A percentile compares a stretch with the other conserved stretches of the same genome.
Evolutionary conservation across 306 rosid species (phyloP).

Genomic region (Vigna unguiculata): DNA sequence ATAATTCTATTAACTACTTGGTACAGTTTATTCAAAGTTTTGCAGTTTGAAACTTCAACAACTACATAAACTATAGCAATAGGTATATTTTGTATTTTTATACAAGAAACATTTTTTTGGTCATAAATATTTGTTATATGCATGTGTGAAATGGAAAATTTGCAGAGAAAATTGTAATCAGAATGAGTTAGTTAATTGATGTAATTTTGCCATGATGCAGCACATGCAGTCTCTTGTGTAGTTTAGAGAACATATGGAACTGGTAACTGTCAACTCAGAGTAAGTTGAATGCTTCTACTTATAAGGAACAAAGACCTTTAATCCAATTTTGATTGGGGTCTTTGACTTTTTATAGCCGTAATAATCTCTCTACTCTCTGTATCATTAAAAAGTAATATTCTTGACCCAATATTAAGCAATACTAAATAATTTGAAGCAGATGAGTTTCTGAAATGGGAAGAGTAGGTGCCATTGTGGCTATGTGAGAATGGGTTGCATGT

Average conservation of each 20-base stretch:
- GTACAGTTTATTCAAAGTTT: background rate
- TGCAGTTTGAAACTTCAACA: background rate
- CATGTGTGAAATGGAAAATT: background rate
- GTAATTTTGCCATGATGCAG: conserved; percentile 13
- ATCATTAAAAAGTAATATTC: background rate
- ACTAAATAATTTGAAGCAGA: background rate
- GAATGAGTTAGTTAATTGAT: background rate
- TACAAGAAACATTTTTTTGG: too few species aligned
- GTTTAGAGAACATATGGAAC: conserved; percentile 13
- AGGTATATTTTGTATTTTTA: too few species aligned
- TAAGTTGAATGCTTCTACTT: conserved; percentile 26
- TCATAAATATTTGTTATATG: background rate
- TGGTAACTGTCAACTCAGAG: conserved; percentile 34
- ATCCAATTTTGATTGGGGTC: background rate
- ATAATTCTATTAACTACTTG: background rate
- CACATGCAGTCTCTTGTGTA: conserved; percentile 24
- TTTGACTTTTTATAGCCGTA: conserved; percentile 25
- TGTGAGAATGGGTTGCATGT: conserved; percentile 49
- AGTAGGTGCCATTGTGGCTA: conserved; percentile 27
- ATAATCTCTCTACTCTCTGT: background rate
- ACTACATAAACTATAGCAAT: background rate
- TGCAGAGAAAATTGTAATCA: background rate
- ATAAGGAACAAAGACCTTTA: conserved; percentile 23
- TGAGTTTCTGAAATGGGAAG: conserved; percentile 33
- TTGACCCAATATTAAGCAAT: background rate